Evolutionary conservation across 495 filamentous ascomycete genomes (phyloP).

Genomic region (Xylaria curta): DNA sequence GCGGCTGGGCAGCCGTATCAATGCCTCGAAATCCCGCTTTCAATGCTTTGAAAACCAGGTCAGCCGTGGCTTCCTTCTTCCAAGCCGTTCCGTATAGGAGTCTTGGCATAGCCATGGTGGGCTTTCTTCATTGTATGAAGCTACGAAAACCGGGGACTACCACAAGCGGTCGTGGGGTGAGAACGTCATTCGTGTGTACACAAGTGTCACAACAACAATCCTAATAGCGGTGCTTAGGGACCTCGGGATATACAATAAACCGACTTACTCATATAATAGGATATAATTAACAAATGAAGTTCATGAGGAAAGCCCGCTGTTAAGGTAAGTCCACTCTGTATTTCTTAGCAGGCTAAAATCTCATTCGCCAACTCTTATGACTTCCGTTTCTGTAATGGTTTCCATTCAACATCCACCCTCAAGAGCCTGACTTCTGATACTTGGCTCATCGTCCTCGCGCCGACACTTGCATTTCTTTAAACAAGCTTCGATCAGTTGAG

Average conservation of each 20-base stretch:
- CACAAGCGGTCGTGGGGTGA: slow-evolving; percentile 1
- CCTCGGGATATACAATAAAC: neutral
- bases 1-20: slow-evolving; percentile 81
- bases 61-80: slow-evolving; percentile 75
- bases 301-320: neutral
- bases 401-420: neutral
- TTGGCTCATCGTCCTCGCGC: neutral
- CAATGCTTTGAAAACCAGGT: slow-evolving; percentile 72
- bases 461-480: neutral
- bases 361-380: neutral
- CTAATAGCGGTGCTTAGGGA: neutral
- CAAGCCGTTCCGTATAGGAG: slow-evolving; percentile 88
- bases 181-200: neutral
- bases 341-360: neutral
- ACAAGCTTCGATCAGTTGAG: neutral
- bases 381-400: neutral
- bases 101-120: slow-evolving; percentile 52
- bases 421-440: neutral
- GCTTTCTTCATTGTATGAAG: slow-evolving; percentile 24
- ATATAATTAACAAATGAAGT: neutral
- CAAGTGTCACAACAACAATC: neutral
- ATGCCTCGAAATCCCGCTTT: slow-evolving; percentile 73
- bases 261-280: neutral
- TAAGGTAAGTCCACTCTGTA: too few relatives aligned
- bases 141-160: neutral